A percentile compares a stretch with the other conserved stretches of the same genome.
Conservation (phyloP, 257 asterid genomes). For the Hygrophila difformis region DNA sequence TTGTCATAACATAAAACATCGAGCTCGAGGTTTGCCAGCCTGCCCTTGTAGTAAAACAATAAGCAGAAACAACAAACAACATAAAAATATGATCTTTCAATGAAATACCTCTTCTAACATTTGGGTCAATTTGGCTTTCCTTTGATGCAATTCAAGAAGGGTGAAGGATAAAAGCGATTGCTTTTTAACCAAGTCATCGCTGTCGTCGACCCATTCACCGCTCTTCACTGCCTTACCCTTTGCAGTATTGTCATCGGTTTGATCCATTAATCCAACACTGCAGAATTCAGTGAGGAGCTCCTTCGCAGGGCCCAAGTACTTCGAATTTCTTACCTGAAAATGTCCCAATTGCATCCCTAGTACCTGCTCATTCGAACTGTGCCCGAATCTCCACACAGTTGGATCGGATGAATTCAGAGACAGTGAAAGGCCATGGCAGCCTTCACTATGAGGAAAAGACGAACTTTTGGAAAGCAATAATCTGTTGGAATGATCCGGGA, state of each 20-base stretch:
- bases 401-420: too few relatives aligned
- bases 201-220: constrained; percentile 31
- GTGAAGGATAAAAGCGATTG: constrained; percentile 57
- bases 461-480: too few relatives aligned
- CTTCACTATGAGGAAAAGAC: too few relatives aligned
- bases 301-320: constrained; percentile 56
- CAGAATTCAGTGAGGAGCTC: constrained; percentile 78
- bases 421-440: too few relatives aligned
- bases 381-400: too few relatives aligned
- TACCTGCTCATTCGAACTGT: too few relatives aligned
- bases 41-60: background rate
- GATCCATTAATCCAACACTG: constrained; percentile 31
- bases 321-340: constrained; percentile 30
- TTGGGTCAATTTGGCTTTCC: constrained; percentile 64
- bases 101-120: constrained; percentile 69
- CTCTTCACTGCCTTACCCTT: constrained; percentile 26
- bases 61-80: background rate
- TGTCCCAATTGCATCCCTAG: too few relatives aligned
- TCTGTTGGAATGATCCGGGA: too few relatives aligned
- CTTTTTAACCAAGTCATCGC: constrained; percentile 25
- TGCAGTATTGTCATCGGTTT: constrained; percentile 9
- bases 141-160: constrained; percentile 61
- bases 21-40: too few relatives aligned
- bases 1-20: too few relatives aligned
- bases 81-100: too few relatives aligned